Evolutionary conservation across 2,329 filamentous ascomycete genomes (phyloP), one percentile per base, ranked within the genome.

Genomic region (Penicillium sp.): DNA sequence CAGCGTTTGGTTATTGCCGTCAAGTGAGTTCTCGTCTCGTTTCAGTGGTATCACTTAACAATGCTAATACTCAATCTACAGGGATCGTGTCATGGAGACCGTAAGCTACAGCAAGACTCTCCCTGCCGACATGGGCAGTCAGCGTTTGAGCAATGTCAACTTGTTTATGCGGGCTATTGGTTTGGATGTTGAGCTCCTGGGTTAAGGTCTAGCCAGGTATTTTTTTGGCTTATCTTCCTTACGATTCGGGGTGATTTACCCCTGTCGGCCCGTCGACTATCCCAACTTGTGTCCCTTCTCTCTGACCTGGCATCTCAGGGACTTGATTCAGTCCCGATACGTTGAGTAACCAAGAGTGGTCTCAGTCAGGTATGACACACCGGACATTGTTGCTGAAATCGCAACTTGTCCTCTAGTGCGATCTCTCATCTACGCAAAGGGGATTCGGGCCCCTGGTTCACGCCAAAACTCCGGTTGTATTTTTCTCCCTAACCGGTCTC

Each of bases 131-230:
- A 89, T 97, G 83, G 85, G 88, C 11, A 83, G 83, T 52, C 84
- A 89, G 66, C 85, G 92, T 52, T 77, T 95, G 50, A 86, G 87
- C 50, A 95, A 95, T 65, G 93, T 99, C 59, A 99, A 99, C 68
- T 75, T 99, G 48, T 99, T 99, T 71, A 96, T 99, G 91, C 87
- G 90, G 64, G 93, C 92, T 48, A 96, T 99, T 71, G 93, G 93
- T n/a, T 79, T 99, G 67, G 93, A 99, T 75, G 93, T 99, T 42
- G 93, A 96, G 58, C 70, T 85, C 61, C 76, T 86, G 56, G 80
- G 80, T 59, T 84, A 73, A 76, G 56, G 3, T 18, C 16, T 39
- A 22, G 7, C 25, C 37, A 28, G 10, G 27, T 19, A 14, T 33
- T 9, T 31, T 6, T 16, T 12, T 35, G 44, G 44, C 35, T 27